phyloP scores from a whole-genome alignment of 2,329 filamentous ascomycete species.

The Mycosphaerella sp. region DNA sequence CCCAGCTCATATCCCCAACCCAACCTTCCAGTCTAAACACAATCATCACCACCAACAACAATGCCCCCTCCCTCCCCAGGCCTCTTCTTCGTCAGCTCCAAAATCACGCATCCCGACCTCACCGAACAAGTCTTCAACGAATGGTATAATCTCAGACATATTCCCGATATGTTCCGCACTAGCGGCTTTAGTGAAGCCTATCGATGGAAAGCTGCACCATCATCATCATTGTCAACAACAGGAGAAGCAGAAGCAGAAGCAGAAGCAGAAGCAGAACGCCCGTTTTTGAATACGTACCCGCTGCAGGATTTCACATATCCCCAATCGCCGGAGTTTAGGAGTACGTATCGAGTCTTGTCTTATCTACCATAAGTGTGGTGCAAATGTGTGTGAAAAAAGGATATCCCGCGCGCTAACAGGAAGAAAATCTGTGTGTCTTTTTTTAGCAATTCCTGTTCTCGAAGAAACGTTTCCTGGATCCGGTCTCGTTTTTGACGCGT shows the following conservation, averaged over 20 bases:
- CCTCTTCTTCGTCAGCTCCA: constrained; percentile 14
- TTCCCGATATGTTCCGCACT: constrained; percentile 18
- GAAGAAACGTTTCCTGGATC: constrained; percentile 11
- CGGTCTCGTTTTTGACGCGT: constrained; percentile 13
- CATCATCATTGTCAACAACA: neutral
- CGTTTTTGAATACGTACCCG: constrained; percentile 18
- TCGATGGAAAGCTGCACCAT: constrained; percentile 13
- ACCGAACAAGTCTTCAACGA: constrained; percentile 12
- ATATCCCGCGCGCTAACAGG: too few species aligned
- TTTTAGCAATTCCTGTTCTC: constrained; percentile 15
- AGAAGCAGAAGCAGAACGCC: constrained; percentile 2
- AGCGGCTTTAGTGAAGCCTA: constrained; percentile 13
- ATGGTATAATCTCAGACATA: constrained; percentile 18
- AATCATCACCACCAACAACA: constrained; percentile 3
- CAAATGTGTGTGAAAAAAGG: too few species aligned
- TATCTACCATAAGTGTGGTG: too few species aligned
- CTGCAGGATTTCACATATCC: constrained; percentile 13
- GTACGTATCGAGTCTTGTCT: too few species aligned
- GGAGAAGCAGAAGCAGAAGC: too few species aligned
- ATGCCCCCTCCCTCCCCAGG: too few species aligned
- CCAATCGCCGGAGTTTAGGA: constrained; percentile 12
- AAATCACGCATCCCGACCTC: constrained; percentile 12
- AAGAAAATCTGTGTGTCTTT: too few species aligned
- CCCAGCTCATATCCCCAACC: too few species aligned
- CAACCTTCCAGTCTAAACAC: neutral